Evolutionary conservation across 148 eudicot species (phyloP), one percentile per base, ranked within the genome.

Genomic region (Heliamphora exappendiculata): DNA sequence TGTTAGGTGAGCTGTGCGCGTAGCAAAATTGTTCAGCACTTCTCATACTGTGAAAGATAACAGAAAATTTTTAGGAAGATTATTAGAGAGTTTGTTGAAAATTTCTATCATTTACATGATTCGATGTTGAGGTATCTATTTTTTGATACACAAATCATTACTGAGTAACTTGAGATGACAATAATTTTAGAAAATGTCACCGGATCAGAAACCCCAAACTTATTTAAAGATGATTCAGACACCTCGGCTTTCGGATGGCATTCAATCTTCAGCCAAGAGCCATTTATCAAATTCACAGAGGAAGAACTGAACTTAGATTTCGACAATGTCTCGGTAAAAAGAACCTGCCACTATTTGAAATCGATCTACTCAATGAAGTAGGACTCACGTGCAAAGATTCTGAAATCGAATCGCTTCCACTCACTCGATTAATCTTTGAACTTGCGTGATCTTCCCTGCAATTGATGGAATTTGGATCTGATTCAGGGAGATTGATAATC

Each of bases 331-430:
- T 66, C 39, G 80, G 49, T 28, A 73, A 54, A 63, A 79, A 76
- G 10, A 62, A 72, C 53, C 77, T 79, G 11, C 82, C 80, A 49
- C 79, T 53, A 60, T 45, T 42, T 22, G 85, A 79, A 44, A 67
- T 49, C 51, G 85, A 83, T 68, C 80, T 76, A 29, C 73, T 76
- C 76, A 83, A 47, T 5, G 71, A 45, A 41, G 59, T 59, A 37
- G 77, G 71, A 22, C 62, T 75, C 59, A 50, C 41, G 31, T 53
- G 47, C 33, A 47, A 55, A 66, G 74, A 31, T 29, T 76, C 37
- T 1, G 22, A 67, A 66, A 33, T 16, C 10, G 79, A 69, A 64
- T 76, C 58, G 62, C 75, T 51, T 70, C 62, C 76, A 47, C 45
- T 31, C 60, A 24, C 28, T 39, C 19, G 14, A 28, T 33, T 47